phyloP scores from a whole-genome alignment of 2,329 filamentous ascomycete genomes.

The Waltergamsia citrina region DNA sequence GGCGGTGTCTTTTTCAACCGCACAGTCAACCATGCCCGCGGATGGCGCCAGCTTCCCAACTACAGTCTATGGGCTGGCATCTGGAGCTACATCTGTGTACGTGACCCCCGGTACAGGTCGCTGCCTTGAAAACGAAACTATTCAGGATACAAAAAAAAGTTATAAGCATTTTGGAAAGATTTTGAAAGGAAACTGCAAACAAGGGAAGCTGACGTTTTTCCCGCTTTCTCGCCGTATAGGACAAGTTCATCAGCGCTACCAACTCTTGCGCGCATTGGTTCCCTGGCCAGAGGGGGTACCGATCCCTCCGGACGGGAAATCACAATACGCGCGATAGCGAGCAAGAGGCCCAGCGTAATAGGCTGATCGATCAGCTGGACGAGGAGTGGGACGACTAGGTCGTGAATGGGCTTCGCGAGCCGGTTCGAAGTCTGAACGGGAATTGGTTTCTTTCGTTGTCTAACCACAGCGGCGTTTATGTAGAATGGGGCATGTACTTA shows the following conservation, averaged over 20 bases:
- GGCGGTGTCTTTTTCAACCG: constrained; percentile 94
- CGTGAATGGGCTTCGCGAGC: neutral
- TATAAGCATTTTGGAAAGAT: neutral
- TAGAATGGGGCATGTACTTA: too few relatives aligned
- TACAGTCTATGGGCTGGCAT: constrained; percentile 88
- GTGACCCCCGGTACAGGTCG: constrained; percentile 21
- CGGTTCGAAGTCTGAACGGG: neutral
- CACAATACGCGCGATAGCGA: constrained; percentile 33
- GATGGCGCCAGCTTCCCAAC: constrained; percentile 93
- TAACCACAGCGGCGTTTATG: too few relatives aligned
- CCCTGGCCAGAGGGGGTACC: constrained; percentile 58
- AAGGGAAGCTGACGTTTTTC: constrained; percentile 9
- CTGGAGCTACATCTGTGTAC: constrained; percentile 67
- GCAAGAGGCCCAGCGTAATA: constrained; percentile 74
- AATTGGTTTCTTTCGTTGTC: constrained; percentile 2
- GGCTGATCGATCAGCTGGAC: constrained; percentile 89
- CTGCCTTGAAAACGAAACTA: constrained; percentile 11
- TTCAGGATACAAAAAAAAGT: neutral
- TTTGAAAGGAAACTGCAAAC: neutral
- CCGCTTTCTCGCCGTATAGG: constrained; percentile 29
- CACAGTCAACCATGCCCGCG: constrained; percentile 85
- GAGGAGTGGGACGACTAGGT: constrained; percentile 89
- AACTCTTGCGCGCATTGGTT: constrained; percentile 61
- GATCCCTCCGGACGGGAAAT: constrained; percentile 46
- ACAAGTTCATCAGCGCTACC: constrained; percentile 57